Evolutionary conservation across 768 basidiomycete species (phyloP), one percentile per base, ranked within the genome.

Genomic region (Dentipellis sp.): DNA sequence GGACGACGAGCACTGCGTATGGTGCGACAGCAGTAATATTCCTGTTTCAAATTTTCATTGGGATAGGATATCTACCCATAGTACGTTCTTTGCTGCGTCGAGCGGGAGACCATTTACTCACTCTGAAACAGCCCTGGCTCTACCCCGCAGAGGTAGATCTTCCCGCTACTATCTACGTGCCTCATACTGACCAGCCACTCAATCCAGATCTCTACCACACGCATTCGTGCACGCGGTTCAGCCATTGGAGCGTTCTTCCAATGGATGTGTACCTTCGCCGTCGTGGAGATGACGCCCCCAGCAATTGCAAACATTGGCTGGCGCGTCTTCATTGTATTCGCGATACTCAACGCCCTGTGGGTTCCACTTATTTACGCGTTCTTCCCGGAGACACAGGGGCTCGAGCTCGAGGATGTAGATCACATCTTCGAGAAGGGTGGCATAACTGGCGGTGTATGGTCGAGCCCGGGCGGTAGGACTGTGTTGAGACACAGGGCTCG

Each of bases 281-380:
- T 75, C 10, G 73, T 75, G 2, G 66, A 75, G 59, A 75, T 75
- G 65, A 74, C 75, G 8, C 72, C 72, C 8, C 68, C 67, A 2
- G 72, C 74, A 1, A 75, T 76, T 54, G 70, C 68, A n/a, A 74
- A 73, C 63, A 73, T 76, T 51, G 58, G 60, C 46, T 75, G 74
- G 70, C 65, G 70, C 23, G 73, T 75, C 4, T 78, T 74, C 67
- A 72, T 75, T 57, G 73, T 76, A 36, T 77, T 76, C 57, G 74
- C 74, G 10, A 66, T 74, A 14, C 71, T 75, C 61, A 77, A 76
- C 60, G 73, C 74, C 21, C 67, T 70, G 46, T 75, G 72, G 71
- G 70, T 75, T 11, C 71, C 73, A 3, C 63, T 77, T 17, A 72
- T 74, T 21, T 72, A 69, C 53, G 46, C 61, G 22, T 68, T 69